These are phyloP conservation scores for Backusella sp. DNA, from an alignment of 192 early-diverging fungal genomes.

Conservation along the genomic window DNA sequence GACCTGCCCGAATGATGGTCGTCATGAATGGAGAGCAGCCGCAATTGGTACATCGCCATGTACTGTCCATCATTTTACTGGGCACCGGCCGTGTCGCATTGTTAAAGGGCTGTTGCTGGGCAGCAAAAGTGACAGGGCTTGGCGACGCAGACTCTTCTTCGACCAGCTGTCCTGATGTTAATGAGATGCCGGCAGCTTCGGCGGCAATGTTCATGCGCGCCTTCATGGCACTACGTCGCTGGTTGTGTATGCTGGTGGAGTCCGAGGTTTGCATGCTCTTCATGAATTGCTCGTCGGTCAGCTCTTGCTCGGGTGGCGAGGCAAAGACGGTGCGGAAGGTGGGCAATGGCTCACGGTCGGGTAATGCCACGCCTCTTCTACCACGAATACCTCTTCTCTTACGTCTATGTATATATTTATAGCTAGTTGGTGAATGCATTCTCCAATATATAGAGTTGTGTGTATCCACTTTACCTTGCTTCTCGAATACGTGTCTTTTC, in stretches of 20 bases:
- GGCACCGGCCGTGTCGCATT: background rate
- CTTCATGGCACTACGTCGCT: conserved; percentile 29
- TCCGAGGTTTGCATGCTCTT: background rate
- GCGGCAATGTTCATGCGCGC: conserved; percentile 36
- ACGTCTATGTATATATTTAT: conserved; percentile 46
- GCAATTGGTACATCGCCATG: conserved; percentile 5
- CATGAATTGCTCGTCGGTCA: conserved; percentile 43
- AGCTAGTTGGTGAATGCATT: too few species aligned
- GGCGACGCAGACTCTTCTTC: background rate
- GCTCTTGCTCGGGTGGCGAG: conserved; percentile 38
- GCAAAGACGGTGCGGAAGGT: conserved; percentile 56
- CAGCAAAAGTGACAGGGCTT: background rate
- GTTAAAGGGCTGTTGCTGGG: background rate
- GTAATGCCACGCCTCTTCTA: conserved; percentile 56
- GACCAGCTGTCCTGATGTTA: background rate
- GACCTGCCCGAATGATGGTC: background rate
- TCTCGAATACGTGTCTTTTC: conserved; percentile 84
- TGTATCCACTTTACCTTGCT: conserved; percentile 40
- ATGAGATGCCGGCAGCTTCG: conserved; percentile 21
- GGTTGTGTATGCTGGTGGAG: conserved; percentile 2
- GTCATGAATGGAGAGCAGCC: conserved; percentile 6
- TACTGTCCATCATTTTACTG: background rate
- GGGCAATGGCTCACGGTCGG: conserved; percentile 68
- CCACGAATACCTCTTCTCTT: conserved; percentile 88
- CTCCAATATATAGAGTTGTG: background rate